Percentiles rank a stretch among this genome's conserved stretches.
These are phyloP conservation scores for Guillardia theta DNA, from an alignment of 78 protist genomes.

Conservation along the genomic window DNA sequence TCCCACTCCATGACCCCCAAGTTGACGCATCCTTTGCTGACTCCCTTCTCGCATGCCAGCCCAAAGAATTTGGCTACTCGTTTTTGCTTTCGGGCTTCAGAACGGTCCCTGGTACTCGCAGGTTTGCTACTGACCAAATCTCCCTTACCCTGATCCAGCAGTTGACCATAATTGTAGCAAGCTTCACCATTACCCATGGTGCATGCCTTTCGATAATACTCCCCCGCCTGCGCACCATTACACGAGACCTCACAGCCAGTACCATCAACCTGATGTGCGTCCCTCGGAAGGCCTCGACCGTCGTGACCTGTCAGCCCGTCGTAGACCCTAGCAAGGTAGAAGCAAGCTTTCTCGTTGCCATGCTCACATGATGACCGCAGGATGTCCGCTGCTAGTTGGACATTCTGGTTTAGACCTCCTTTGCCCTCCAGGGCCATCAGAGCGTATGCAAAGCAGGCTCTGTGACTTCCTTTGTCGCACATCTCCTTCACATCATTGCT, in stretches of 20 bases:
- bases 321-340: not conserved
- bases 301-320: not conserved
- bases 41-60: not conserved
- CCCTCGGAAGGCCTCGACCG: not conserved
- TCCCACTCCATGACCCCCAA: not conserved
- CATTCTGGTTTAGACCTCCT: not conserved
- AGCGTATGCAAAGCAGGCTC: not conserved
- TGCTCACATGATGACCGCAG: not conserved
- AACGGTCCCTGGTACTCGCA: not conserved
- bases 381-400: not conserved
- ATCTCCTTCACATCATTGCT: not conserved
- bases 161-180: not conserved
- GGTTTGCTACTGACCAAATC: not conserved
- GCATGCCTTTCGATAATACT: not conserved
- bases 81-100: not conserved
- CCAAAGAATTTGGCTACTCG: constrained; percentile 15
- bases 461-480: not conserved
- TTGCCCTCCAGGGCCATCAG: not conserved
- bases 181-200: not conserved
- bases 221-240: not conserved
- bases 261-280: not conserved
- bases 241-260: not conserved
- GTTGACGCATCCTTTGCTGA: constrained; percentile 33
- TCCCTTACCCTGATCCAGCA: not conserved
- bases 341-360: not conserved